Evolutionary conservation across 176 grass and related monocot genomes (phyloP).

Genomic region (Alloteropsis semialata): DNA sequence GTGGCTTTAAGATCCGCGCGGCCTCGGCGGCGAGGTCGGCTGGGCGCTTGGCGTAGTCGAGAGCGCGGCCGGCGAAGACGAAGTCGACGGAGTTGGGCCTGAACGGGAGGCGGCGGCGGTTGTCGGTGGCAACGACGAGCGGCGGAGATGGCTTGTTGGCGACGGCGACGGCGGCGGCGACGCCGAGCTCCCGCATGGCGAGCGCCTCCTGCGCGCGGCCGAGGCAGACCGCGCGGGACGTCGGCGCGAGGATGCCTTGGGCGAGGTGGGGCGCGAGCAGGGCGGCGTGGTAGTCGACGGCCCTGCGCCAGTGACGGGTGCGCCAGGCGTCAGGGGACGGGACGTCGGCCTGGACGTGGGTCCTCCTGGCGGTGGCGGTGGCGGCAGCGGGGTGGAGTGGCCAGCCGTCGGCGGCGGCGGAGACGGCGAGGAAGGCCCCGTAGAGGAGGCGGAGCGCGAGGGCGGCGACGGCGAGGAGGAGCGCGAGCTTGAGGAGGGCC

Average conservation of each 20-base stretch:
- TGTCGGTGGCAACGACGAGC: conserved; percentile 41
- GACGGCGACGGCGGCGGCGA: conserved; percentile 44
- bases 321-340: conserved; percentile 41
- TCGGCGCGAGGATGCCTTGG: conserved; percentile 36
- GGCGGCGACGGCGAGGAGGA: conserved; percentile 44
- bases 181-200: conserved; percentile 73
- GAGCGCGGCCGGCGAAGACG: conserved; percentile 44
- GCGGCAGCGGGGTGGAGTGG: background rate
- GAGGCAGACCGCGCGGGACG: conserved; percentile 43
- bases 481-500: conserved; percentile 27
- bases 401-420: background rate
- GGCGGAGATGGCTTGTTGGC: conserved; percentile 46
- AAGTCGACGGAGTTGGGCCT: conserved; percentile 40
- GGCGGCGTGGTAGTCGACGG: conserved; percentile 52
- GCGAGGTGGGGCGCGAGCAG: conserved; percentile 37
- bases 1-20: conserved; percentile 37
- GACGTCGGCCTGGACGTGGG: conserved; percentile 4
- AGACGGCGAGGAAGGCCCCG: conserved; percentile 25
- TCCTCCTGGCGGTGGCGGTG: background rate
- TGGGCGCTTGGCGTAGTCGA: conserved; percentile 41
- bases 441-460: conserved; percentile 57
- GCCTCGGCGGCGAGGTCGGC: conserved; percentile 57
- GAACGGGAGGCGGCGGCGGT: conserved; percentile 41
- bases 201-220: conserved; percentile 53
- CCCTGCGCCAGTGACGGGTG: conserved; percentile 51